A percentile compares a stretch with the other conserved stretches of the same genome.
phyloP scores from a whole-genome alignment of 306 rosid genomes.

The Sicyos edulis region DNA sequence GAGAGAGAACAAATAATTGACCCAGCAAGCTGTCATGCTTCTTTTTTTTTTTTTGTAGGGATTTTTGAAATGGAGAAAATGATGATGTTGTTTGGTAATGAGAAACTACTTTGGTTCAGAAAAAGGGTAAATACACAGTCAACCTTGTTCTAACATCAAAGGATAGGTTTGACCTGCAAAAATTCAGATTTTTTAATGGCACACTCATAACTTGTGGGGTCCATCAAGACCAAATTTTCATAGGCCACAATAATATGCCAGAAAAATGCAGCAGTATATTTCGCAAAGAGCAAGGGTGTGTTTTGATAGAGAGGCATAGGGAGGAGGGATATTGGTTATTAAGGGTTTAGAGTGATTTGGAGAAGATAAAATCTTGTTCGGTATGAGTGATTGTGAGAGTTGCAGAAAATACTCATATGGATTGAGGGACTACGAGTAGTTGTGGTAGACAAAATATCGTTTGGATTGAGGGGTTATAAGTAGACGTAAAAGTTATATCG shows the following conservation, averaged over 20 bases:
- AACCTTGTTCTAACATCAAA: neutral
- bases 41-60: neutral
- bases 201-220: conserved; percentile 15
- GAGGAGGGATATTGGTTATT: too few species aligned
- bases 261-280: neutral
- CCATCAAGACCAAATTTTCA: conserved; percentile 15
- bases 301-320: too few species aligned
- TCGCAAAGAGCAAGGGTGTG: too few species aligned
- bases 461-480: too few species aligned
- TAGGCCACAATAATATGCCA: neutral
- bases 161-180: conserved; percentile 13
- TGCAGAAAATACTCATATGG: too few species aligned
- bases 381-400: too few species aligned
- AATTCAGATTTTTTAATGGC: neutral
- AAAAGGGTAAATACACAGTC: conserved; percentile 11
- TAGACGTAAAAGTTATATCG: too few species aligned
- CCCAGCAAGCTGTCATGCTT: conserved; percentile 4
- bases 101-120: conserved; percentile 13
- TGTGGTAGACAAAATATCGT: too few species aligned
- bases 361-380: too few species aligned
- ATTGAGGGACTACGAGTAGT: too few species aligned
- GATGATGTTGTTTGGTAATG: too few species aligned
- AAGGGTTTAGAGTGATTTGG: too few species aligned
- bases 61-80: neutral
- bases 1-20: neutral